Percentiles rank a stretch among this genome's conserved stretches.
Conservation (phyloP, 2,329 filamentous ascomycete genomes). For the Penicillium sp. region DNA sequence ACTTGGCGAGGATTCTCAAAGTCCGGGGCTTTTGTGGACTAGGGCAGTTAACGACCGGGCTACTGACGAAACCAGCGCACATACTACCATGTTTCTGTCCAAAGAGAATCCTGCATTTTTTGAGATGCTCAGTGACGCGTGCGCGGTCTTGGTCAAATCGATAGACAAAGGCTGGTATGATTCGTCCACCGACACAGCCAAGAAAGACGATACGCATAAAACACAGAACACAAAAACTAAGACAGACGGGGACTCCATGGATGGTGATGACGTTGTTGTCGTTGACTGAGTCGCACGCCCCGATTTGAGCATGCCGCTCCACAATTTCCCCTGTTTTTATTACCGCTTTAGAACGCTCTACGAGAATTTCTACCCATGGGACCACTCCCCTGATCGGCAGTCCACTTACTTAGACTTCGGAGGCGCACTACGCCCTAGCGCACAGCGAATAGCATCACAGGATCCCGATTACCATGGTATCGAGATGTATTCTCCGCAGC, state of each 20-base stretch:
- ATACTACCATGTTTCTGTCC: constrained; percentile 56
- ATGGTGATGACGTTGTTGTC: constrained; percentile 35
- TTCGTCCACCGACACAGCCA: constrained; percentile 22
- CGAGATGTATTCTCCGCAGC: constrained; percentile 1
- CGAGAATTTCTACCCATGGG: constrained; percentile 1
- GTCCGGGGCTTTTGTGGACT: constrained; percentile 55
- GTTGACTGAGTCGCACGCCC: constrained; percentile 22
- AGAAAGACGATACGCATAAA: constrained; percentile 14
- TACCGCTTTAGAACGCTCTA: constrained; percentile 3
- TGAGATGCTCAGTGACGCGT: constrained; percentile 37
- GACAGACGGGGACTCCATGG: constrained; percentile 27
- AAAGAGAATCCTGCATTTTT: constrained; percentile 46
- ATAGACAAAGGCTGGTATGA: constrained; percentile 41
- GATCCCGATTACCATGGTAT: neutral
- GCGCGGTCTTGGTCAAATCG: constrained; percentile 37
- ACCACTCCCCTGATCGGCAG: constrained; percentile 14
- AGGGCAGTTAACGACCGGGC: constrained; percentile 76
- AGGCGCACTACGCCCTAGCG: neutral
- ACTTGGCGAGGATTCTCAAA: constrained; percentile 21
- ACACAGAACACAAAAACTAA: constrained; percentile 10
- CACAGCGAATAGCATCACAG: constrained; percentile 7
- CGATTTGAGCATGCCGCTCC: neutral
- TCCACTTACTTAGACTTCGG: constrained; percentile 10
- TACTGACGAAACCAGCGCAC: constrained; percentile 73
- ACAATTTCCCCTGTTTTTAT: neutral